phyloP scores from a whole-genome alignment of 2,329 filamentous ascomycete genomes.

The Trichoderma sp. region DNA sequence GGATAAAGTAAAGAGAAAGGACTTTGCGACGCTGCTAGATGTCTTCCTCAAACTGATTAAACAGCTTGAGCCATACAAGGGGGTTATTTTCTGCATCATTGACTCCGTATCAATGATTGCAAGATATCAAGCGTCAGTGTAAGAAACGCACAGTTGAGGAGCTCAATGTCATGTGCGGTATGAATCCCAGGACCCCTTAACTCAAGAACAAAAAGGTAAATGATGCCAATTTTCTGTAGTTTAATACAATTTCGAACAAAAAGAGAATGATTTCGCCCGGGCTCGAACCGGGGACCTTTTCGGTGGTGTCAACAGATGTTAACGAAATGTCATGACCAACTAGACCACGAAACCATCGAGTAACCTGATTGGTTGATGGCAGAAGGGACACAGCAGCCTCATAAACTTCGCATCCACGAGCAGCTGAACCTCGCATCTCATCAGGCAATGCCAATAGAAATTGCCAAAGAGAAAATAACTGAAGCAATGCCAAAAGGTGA shows the following conservation, averaged over 20 bases:
- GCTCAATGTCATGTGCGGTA: too few species aligned
- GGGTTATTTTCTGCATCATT: too few species aligned
- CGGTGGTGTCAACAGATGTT: conserved; percentile 26
- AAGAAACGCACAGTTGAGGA: too few species aligned
- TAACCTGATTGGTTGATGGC: conserved; percentile 12
- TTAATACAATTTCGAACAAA: neutral
- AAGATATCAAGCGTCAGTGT: too few species aligned
- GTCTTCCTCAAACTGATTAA: too few species aligned
- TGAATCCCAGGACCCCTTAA: too few species aligned
- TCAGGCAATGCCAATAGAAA: neutral
- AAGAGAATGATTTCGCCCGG: conserved; percentile 25
- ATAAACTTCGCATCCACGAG: neutral
- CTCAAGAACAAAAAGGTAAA: too few species aligned
- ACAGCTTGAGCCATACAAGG: too few species aligned
- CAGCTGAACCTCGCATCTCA: neutral
- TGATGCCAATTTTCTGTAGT: too few species aligned
- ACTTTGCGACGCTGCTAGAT: too few species aligned
- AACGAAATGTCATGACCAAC: conserved; percentile 28
- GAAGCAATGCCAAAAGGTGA: neutral
- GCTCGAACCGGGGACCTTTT: conserved; percentile 28
- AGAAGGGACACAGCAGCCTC: neutral
- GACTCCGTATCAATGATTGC: too few species aligned
- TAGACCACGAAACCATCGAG: conserved; percentile 27
- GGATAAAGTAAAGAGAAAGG: too few species aligned
- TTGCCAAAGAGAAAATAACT: neutral